These are phyloP conservation scores for Mucor plumbeus DNA, from an alignment of 371 early-diverging fungal species.

Conservation along the genomic window DNA sequence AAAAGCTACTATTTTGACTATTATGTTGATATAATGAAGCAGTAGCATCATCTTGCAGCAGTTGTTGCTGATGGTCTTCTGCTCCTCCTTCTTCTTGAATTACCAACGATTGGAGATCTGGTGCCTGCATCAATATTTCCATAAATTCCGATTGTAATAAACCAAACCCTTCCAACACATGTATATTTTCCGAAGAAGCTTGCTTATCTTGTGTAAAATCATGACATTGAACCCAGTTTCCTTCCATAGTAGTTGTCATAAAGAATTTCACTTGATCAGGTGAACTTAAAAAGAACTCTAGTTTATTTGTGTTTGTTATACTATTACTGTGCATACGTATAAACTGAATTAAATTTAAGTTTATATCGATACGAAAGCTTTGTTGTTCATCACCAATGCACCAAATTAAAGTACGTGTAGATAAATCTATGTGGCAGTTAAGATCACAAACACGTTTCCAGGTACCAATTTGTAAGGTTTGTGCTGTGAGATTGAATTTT, in stretches of 20 bases:
- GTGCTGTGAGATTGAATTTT: slow-evolving; percentile 34
- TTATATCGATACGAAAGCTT: slow-evolving; percentile 69
- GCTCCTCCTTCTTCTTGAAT: slow-evolving; percentile 21
- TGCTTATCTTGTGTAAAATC: slow-evolving; percentile 77
- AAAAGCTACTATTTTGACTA: not conserved
- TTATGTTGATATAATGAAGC: not conserved
- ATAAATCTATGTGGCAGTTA: slow-evolving; percentile 57
- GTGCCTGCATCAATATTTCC: slow-evolving; percentile 28
- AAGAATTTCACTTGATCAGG: slow-evolving; percentile 48
- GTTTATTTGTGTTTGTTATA: not conserved
- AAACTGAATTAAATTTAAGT: slow-evolving; percentile 54
- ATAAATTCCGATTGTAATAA: slow-evolving; percentile 35
- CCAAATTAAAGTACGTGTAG: slow-evolving; percentile 61
- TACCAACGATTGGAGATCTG: slow-evolving; percentile 26
- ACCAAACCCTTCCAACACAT: slow-evolving; percentile 44
- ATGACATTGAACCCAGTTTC: slow-evolving; percentile 64
- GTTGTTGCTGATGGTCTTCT: not conserved
- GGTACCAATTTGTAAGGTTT: slow-evolving; percentile 69
- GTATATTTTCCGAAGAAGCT: slow-evolving; percentile 44
- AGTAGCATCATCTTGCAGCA: not conserved
- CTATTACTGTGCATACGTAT: slow-evolving; percentile 43
- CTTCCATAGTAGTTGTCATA: slow-evolving; percentile 41
- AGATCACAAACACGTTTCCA: slow-evolving; percentile 76
- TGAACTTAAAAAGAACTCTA: slow-evolving; percentile 24
- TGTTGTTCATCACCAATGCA: slow-evolving; percentile 60